These are phyloP conservation scores for Aspergillus caelatus DNA, from an alignment of 2,329 filamentous ascomycete genomes.

Conservation along the genomic window DNA sequence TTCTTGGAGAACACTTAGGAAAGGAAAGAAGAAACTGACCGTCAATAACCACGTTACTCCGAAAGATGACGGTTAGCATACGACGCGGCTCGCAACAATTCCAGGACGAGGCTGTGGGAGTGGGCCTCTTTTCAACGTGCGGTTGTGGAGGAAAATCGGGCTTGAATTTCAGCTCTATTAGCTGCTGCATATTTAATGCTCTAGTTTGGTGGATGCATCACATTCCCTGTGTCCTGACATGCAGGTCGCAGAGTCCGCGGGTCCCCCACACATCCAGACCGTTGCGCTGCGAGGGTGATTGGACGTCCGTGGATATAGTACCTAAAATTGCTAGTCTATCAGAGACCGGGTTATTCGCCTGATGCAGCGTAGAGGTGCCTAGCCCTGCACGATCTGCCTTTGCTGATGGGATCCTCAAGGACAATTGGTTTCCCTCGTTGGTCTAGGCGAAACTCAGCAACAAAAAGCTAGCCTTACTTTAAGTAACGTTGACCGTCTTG, in stretches of 20 bases:
- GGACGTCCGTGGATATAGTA: constrained; percentile 6
- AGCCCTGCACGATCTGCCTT: constrained; percentile 17
- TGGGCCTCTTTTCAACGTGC: constrained; percentile 24
- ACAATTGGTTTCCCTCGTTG: constrained; percentile 15
- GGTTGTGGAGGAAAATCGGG: constrained; percentile 18
- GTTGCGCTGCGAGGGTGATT: constrained; percentile 17
- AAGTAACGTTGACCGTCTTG: constrained; percentile 20
- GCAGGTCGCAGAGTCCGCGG: constrained; percentile 25
- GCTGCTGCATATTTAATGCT: constrained; percentile 19
- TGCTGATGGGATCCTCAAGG: constrained; percentile 18
- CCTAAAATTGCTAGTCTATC: constrained; percentile 10
- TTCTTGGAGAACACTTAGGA: not conserved
- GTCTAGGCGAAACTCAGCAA: constrained; percentile 17
- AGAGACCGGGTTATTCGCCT: constrained; percentile 19
- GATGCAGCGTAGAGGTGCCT: constrained; percentile 12
- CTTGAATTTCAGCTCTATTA: constrained; percentile 16
- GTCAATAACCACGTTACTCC: not conserved
- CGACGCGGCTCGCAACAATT: not conserved
- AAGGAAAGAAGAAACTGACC: not conserved
- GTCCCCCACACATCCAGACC: constrained; percentile 15
- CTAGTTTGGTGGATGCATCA: constrained; percentile 34
- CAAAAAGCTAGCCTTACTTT: constrained; percentile 28
- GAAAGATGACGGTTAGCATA: not conserved
- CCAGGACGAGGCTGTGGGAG: constrained; percentile 14
- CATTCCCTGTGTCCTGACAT: constrained; percentile 31